phyloP scores from a whole-genome alignment of 78 protist species.

The Capsaspora owczarzaki region DNA sequence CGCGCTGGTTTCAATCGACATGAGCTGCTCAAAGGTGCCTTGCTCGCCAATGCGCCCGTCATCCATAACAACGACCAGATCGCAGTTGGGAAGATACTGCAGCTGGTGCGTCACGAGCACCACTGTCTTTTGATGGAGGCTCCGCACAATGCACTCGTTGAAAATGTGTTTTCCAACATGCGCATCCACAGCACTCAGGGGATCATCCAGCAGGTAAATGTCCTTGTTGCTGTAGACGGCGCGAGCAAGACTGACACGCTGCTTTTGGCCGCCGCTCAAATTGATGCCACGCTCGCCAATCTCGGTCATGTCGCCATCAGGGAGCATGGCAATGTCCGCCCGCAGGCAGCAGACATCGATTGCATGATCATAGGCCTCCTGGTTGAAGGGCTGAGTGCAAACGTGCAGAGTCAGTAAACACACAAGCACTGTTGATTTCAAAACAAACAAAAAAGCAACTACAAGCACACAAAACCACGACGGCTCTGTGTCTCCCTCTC shows the following conservation, averaged over 20 bases:
- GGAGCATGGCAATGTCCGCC: conserved; percentile 19
- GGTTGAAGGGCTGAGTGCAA: too few species aligned
- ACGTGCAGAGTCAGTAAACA: too few species aligned
- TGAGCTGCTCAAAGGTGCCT: conserved; percentile 36
- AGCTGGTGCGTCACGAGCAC: conserved; percentile 60
- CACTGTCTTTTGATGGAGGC: conserved; percentile 27
- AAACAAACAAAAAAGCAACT: too few species aligned
- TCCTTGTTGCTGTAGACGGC: conserved; percentile 59
- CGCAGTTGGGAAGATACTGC: conserved; percentile 18
- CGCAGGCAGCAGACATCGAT: background rate
- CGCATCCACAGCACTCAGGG: conserved; percentile 74
- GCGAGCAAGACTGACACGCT: conserved; percentile 78
- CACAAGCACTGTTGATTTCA: too few species aligned
- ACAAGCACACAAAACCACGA: too few species aligned
- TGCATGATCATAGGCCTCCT: background rate
- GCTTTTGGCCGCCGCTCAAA: conserved; percentile 79
- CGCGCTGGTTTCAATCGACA: background rate
- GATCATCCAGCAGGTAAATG: conserved; percentile 65
- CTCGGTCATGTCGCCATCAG: conserved; percentile 78
- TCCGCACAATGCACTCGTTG: conserved; percentile 32
- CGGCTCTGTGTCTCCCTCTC: too few species aligned
- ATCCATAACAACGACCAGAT: conserved; percentile 20
- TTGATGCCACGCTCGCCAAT: conserved; percentile 84
- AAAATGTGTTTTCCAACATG: conserved; percentile 62
- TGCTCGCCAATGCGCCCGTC: conserved; percentile 24